Base-by-base conservation (phyloP, 495 filamentous ascomycete genomes). In the Chaetomium fimeti region DNA sequence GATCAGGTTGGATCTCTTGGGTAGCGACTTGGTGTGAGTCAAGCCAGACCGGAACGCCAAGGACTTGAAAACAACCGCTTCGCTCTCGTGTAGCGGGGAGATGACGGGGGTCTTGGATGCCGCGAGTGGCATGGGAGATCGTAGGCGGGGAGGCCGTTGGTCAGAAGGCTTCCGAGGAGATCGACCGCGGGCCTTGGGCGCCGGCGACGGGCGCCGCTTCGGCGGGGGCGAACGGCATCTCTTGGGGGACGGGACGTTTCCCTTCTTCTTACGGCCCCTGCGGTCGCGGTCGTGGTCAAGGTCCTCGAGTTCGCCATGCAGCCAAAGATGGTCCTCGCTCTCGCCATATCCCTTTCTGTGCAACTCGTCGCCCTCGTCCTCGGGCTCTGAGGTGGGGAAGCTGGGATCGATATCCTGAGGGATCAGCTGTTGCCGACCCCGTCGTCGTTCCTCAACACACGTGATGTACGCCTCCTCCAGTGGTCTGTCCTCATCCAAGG, bases 381-480 rank as follows among this genome's bases (percentile, higher is more conserved):
- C 93, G 0, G 88, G 89, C 66, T 97, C 94, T 2, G 92, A 96
- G 9, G 91, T 91, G 0, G 94, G 94, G 72, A 98, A 98, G 73
- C 91, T 96, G 12, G 94, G 94, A 71, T 98, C 94, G 64, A 98
- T 97, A 68, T 98, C 95, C 68, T 98, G 94, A 48, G 94, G 92
- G 28, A 91, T 89, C 29, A 81, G 69, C 61, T 87, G 84, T 63
- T 90, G 90, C 76, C 91, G 96, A 60, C 87, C 87, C 48, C 87
- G 87, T 63, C 89, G 89, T 43, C 91, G 85, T 56, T 91, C 86
- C 69, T 94, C 90, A 61, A 94, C 81, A 66, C 88, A 90, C 13
- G 90, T 91, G 54, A 96, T 85, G 73, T 97, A 98, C 3, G 91
- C 93, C 64, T 90, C 89, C 73, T 98, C 94, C 45, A 98, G 76